A percentile compares a stretch with the other conserved stretches of the same genome.
Conservation (phyloP, 495 filamentous ascomycete species). For the Cryomyces minteri region DNA sequence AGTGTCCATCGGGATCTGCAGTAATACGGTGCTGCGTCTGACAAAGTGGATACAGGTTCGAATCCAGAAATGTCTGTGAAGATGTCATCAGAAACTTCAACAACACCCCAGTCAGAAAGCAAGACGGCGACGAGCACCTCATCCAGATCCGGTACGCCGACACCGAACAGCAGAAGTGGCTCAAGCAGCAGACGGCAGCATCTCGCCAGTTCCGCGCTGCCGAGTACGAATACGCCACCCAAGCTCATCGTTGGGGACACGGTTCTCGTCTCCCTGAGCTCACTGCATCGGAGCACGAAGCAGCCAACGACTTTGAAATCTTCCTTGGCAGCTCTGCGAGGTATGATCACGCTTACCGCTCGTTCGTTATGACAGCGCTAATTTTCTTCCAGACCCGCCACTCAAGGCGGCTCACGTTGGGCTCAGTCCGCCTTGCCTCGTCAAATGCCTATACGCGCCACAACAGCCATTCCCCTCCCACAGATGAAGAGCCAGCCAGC, state of each 20-base stretch:
- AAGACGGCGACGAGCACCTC: conserved; percentile 52
- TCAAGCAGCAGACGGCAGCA: conserved; percentile 87
- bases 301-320: no score
- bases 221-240: conserved; percentile 61
- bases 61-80: conserved; percentile 72
- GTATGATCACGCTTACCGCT: no score
- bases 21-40: not conserved
- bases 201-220: conserved; percentile 84
- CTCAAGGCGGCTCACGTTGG: conserved; percentile 8
- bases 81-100: conserved; percentile 70
- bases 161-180: conserved; percentile 83
- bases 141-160: conserved; percentile 94
- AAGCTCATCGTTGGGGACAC: conserved; percentile 20
- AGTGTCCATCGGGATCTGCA: conserved; percentile 9
- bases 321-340: no score
- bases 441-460: not conserved
- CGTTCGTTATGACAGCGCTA: not conserved
- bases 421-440: conserved; percentile 7
- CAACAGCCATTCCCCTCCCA: not conserved
- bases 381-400: conserved; percentile 1
- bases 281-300: no score
- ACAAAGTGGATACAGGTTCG: conserved; percentile 39
- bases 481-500: not conserved
- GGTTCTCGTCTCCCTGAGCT: no score
- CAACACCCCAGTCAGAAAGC: conserved; percentile 36